These are phyloP conservation scores for Phytophthora agathidicida DNA, from an alignment of 352 stramenopile species.

Conservation along the genomic window DNA sequence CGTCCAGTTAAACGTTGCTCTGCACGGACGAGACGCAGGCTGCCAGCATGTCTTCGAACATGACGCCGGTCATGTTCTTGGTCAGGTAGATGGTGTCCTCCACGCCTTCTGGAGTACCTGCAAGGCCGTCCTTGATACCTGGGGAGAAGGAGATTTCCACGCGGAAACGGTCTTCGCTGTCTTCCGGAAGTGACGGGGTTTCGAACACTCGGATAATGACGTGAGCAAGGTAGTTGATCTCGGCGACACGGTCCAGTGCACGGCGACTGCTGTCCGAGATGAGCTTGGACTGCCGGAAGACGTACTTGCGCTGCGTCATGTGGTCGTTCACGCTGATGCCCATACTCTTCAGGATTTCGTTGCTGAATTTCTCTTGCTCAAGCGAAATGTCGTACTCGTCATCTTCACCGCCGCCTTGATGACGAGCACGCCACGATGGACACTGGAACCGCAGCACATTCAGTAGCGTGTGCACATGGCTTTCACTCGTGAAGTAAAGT, in stretches of 20 bases:
- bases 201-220: slow-evolving; percentile 99
- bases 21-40: slow-evolving; percentile 84
- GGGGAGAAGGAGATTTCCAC: slow-evolving; percentile 88
- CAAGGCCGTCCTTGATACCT: slow-evolving; percentile 59
- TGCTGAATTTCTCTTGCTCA: slow-evolving; percentile 86
- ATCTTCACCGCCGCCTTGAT: slow-evolving; percentile 59
- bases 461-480: slow-evolving; percentile 98
- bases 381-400: slow-evolving; percentile 78
- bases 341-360: slow-evolving; percentile 86
- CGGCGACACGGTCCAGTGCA: slow-evolving; percentile 87
- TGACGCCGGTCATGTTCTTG: slow-evolving; percentile 85
- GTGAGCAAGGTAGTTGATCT: slow-evolving; percentile 99
- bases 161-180: slow-evolving; percentile 84
- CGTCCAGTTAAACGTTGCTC: slow-evolving; percentile 31
- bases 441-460: slow-evolving; percentile 97
- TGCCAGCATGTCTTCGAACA: slow-evolving; percentile 90
- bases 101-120: slow-evolving; percentile 28
- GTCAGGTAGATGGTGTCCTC: slow-evolving; percentile 85
- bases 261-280: slow-evolving; percentile 73
- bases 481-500: slow-evolving; percentile 99
- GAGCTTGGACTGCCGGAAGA: slow-evolving; percentile 83
- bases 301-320: slow-evolving; percentile 82
- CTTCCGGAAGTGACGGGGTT: slow-evolving; percentile 85
- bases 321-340: slow-evolving; percentile 83
- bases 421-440: slow-evolving; percentile 65